Evolutionary conservation across 306 rosid species (phyloP).

Genomic region (Castanea crenata): DNA sequence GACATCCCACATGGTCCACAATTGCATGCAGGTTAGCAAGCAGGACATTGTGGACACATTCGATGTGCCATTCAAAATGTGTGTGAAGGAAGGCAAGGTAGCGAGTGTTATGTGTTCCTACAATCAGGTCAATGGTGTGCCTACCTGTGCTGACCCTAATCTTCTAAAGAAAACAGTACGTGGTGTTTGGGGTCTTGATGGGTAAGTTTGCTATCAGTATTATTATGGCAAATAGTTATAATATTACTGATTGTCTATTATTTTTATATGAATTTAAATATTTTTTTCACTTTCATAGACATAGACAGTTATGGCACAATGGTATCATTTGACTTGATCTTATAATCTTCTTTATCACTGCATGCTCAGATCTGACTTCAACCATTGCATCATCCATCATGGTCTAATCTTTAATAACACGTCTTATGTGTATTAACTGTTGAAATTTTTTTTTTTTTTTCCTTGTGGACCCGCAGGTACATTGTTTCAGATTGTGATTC

Average conservation of each 20-base stretch:
- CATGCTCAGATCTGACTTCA: neutral
- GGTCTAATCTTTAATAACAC: neutral
- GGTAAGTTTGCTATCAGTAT: constrained; percentile 24
- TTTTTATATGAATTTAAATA: no score
- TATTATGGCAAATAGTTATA: no score
- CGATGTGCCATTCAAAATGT: constrained; percentile 84
- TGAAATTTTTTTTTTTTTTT: neutral
- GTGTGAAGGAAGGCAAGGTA: constrained; percentile 83
- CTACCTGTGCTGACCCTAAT: constrained; percentile 92
- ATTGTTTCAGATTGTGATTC: constrained; percentile 95
- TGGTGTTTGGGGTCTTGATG: constrained; percentile 73
- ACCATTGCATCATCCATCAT: neutral
- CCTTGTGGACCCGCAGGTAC: constrained; percentile 43
- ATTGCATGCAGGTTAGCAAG: constrained; percentile 62
- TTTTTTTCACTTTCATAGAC: no score
- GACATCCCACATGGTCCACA: neutral
- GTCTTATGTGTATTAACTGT: no score
- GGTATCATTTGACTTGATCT: no score
- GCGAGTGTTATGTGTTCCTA: constrained; percentile 96
- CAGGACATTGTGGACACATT: constrained; percentile 91
- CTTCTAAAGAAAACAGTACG: constrained; percentile 74
- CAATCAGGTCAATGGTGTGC: constrained; percentile 94
- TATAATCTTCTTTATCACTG: neutral
- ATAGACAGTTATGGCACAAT: rapidly evolving
- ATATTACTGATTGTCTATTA: no score